phyloP scores from a whole-genome alignment of 352 stramenopile species.

The Globisporangium mamillatum region DNA sequence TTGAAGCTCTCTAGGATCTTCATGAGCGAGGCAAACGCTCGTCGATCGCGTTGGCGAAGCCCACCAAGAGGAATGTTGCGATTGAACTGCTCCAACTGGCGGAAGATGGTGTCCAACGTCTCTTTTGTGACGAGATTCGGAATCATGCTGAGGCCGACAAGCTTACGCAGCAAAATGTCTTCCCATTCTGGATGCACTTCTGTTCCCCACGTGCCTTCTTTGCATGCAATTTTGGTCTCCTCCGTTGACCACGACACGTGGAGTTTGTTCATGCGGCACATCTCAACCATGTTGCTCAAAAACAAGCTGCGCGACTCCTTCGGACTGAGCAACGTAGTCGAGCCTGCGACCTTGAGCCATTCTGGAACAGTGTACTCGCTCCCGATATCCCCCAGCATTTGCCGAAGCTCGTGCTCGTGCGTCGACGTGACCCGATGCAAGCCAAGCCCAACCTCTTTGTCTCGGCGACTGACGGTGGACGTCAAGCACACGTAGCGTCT shows the following conservation, averaged over 20 bases:
- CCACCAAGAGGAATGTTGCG: slow-evolving; percentile 79
- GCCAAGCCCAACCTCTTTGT: slow-evolving; percentile 79
- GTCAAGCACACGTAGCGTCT: slow-evolving; percentile 72
- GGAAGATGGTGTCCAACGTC: slow-evolving; percentile 68
- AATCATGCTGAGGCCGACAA: slow-evolving; percentile 76
- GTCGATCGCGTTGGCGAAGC: slow-evolving; percentile 65
- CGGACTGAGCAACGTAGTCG: slow-evolving; percentile 68
- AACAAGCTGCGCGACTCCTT: slow-evolving; percentile 81
- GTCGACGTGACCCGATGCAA: slow-evolving; percentile 42
- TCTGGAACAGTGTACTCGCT: slow-evolving; percentile 51
- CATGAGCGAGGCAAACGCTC: slow-evolving; percentile 78
- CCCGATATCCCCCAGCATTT: slow-evolving; percentile 69
- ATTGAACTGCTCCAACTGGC: slow-evolving; percentile 85
- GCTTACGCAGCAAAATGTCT: slow-evolving; percentile 80
- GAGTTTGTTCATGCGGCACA: slow-evolving; percentile 87
- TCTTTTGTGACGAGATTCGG: slow-evolving; percentile 80
- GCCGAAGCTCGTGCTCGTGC: slow-evolving; percentile 69
- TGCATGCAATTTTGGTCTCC: slow-evolving; percentile 82
- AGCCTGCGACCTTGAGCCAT: slow-evolving; percentile 73
- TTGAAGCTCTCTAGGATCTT: slow-evolving; percentile 85
- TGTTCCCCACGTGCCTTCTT: slow-evolving; percentile 81
- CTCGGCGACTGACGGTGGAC: slow-evolving; percentile 53
- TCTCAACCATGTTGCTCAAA: slow-evolving; percentile 85
- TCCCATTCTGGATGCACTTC: slow-evolving; percentile 83
- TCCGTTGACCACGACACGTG: slow-evolving; percentile 86